Evolutionary conservation across 1,139 yeast species (phyloP), one percentile per base, ranked within the genome.

Genomic region (Nakaseomyces bracarensis): DNA sequence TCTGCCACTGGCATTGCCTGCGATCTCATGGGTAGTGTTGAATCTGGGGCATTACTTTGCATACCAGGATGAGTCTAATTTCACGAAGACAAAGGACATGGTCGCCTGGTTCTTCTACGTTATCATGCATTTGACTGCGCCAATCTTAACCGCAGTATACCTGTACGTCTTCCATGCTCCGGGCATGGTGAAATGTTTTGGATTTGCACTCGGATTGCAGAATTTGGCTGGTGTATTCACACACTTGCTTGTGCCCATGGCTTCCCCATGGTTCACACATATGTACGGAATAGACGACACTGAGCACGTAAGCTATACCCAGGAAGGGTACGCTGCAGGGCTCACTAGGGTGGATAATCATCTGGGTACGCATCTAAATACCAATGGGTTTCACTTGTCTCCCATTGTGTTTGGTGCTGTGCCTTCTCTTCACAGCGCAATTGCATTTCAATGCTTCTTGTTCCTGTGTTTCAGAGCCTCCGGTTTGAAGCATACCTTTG

Each of bases 321-420:
- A 74, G 67, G 75, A 75, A 3, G 85, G 85, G 6, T 79, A 75
- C 55, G 82, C 84, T 1, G 86, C 85, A 2, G 85, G 85, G 1
- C 64, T 79, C 40, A 74, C 77, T 4, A 61, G 85, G 46, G 79
- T 77, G n/a, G 83, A 79, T 51, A 58, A 70, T 23, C 77, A 77
- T 13, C 58, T 78, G 51, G 83, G 83, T 1, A 76, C 82, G 0
- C 82, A 78, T 57, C 51, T 76, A 48, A 74, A 75, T 52, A 69
- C 79, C 1, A 65, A 74, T 18, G 84, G 85, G 2, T 77, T 79
- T 66, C 82, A 77, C 57, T 71, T 72, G 51, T 71, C 78, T 14
- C 83, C 85, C 10, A 77, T 78, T 43, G 85, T 79, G 18, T 79
- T 79, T 64, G 85, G 85, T 6, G 84, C 84, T 0, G 67, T 78